phyloP scores from a whole-genome alignment of 345 rosid genomes.

The Raphanus raphanistrum region DNA sequence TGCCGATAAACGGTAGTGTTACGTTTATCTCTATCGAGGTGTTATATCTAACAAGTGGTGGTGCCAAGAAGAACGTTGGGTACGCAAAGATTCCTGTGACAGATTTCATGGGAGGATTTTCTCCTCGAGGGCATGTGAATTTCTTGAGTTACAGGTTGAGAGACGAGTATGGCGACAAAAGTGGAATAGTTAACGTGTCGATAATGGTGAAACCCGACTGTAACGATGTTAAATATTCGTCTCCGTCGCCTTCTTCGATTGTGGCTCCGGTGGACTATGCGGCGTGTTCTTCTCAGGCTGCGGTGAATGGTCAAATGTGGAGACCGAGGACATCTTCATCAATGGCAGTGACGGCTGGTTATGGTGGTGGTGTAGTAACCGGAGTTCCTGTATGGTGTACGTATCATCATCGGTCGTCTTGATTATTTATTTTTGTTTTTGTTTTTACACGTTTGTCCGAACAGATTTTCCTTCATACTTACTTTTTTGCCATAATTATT shows the following conservation, averaged over 20 bases:
- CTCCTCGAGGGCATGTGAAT: conserved; percentile 53
- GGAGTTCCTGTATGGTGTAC: conserved; percentile 54
- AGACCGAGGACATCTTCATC: conserved; percentile 13
- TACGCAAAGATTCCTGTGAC: conserved; percentile 49
- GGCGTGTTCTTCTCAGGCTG: conserved; percentile 21
- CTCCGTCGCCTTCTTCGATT: background rate
- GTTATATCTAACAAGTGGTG: conserved; percentile 33
- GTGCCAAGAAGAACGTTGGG: conserved; percentile 43
- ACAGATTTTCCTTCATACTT: background rate
- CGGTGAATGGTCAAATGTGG: conserved; percentile 30
- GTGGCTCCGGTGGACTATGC: background rate
- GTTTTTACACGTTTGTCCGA: background rate
- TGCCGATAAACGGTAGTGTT: conserved; percentile 39
- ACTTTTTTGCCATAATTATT: background rate
- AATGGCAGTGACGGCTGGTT: conserved; percentile 18
- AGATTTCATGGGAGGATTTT: conserved; percentile 55
- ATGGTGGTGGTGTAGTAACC: conserved; percentile 37
- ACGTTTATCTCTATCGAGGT: conserved; percentile 50
- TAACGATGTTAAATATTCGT: background rate
- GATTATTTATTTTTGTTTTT: background rate
- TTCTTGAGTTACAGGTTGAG: conserved; percentile 73
- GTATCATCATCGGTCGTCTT: conserved; percentile 10
- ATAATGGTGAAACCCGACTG: conserved; percentile 45
- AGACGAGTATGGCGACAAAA: conserved; percentile 45
- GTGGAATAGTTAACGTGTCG: conserved; percentile 66